These are phyloP conservation scores for Aspergillus sparsus DNA, from an alignment of 495 filamentous ascomycete species.

Conservation along the genomic window DNA sequence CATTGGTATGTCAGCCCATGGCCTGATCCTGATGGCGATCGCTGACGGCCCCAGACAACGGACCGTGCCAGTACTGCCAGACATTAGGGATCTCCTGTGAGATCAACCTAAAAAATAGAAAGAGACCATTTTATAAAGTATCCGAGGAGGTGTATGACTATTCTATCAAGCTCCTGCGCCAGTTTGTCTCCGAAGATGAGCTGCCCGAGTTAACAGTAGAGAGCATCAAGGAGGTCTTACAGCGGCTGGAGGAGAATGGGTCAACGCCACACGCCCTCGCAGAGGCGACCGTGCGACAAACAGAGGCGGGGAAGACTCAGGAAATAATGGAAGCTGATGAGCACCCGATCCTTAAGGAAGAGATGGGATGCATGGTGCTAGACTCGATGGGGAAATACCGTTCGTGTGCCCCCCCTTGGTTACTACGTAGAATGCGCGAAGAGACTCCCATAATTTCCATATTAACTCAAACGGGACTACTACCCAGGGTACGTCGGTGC, in stretches of 20 bases:
- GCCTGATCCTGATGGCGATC: neutral
- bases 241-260: neutral
- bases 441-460: too few species aligned
- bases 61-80: neutral
- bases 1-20: neutral
- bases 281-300: neutral
- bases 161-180: constrained; percentile 5
- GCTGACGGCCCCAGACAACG: neutral
- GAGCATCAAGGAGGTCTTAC: neutral
- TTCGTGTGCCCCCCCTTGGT: neutral
- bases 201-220: constrained; percentile 4
- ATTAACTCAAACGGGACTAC: too few species aligned
- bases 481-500: constrained; percentile 6
- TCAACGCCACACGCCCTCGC: neutral
- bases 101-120: neutral
- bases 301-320: neutral
- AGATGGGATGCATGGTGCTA: constrained; percentile 1
- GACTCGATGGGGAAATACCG: constrained; percentile 8
- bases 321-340: constrained; percentile 4
- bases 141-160: constrained; percentile 5
- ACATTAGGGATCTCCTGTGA: neutral
- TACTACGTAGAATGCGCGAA: too few species aligned
- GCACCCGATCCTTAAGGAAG: neutral
- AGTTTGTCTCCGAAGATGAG: constrained; percentile 2
- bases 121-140: constrained; percentile 2